phyloP scores from a whole-genome alignment of 2,329 filamentous ascomycete species.

The Teratosphaeria zuluensis region DNA sequence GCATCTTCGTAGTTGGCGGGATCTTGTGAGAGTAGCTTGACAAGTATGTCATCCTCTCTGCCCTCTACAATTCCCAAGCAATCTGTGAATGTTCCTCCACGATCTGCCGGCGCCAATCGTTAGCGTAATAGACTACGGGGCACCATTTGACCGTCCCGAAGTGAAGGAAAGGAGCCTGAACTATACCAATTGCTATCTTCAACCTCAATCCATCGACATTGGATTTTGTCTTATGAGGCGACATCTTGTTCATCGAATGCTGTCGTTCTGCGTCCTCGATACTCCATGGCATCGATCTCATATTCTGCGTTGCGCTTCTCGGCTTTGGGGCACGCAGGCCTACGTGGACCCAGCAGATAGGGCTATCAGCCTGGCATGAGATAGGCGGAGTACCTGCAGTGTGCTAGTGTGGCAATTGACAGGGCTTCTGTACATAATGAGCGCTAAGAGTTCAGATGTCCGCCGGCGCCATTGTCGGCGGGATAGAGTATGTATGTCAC shows the following conservation, averaged over 20 bases:
- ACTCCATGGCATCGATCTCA: neutral
- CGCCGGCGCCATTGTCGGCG: neutral
- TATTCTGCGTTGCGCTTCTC: neutral
- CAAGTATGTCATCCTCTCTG: constrained; percentile 17
- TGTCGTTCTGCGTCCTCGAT: neutral
- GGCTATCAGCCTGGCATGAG: neutral
- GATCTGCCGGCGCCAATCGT: constrained; percentile 6
- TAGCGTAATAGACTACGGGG: neutral
- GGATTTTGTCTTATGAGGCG: neutral
- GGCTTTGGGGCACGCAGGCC: neutral
- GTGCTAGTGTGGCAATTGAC: neutral
- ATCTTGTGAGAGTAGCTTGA: constrained; percentile 24
- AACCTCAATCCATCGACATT: constrained; percentile 3
- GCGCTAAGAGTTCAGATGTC: neutral
- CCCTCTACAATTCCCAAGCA: constrained; percentile 13
- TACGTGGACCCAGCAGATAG: neutral
- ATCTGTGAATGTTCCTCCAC: constrained; percentile 25
- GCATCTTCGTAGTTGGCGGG: constrained; percentile 24
- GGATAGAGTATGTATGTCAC: neutral
- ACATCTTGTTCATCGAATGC: neutral
- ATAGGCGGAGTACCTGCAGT: neutral
- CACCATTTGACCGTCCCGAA: neutral
- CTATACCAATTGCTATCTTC: constrained; percentile 6
- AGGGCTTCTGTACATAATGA: neutral
- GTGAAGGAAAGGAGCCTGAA: neutral